These are phyloP conservation scores for Starmerella stigmatis DNA, from an alignment of 805 yeast genomes.

Conservation along the genomic window DNA sequence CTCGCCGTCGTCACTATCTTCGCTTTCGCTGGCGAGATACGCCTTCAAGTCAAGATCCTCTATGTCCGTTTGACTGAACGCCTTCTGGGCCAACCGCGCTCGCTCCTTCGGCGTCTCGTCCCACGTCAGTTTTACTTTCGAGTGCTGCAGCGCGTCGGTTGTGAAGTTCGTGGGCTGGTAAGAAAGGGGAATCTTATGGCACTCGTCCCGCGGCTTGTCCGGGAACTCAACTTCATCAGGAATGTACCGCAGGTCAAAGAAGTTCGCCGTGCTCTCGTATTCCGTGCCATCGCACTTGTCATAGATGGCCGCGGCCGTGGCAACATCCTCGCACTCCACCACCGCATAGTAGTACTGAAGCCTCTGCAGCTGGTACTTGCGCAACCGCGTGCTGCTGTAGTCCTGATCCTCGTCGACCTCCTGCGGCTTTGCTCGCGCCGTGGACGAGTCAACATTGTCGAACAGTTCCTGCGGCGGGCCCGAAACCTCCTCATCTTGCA, in stretches of 20 bases:
- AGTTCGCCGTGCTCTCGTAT: constrained; percentile 88
- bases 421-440: constrained; percentile 24
- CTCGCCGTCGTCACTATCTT: constrained; percentile 19
- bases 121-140: constrained; percentile 95
- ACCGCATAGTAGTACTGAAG: constrained; percentile 89
- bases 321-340: constrained; percentile 64
- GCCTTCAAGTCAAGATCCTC: constrained; percentile 64
- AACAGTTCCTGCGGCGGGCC: constrained; percentile 90
- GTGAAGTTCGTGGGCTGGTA: constrained; percentile 76
- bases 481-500: constrained; percentile 78
- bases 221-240: constrained; percentile 90
- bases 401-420: constrained; percentile 63
- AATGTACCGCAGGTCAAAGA: constrained; percentile 82
- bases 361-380: constrained; percentile 87
- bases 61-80: constrained; percentile 67
- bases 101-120: constrained; percentile 96
- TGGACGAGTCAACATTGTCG: constrained; percentile 32
- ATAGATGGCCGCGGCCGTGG: constrained; percentile 65
- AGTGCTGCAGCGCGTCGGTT: constrained; percentile 92
- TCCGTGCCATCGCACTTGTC: constrained; percentile 89
- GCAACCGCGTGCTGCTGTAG: constrained; percentile 69
- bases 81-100: constrained; percentile 58
- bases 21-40: constrained; percentile 35
- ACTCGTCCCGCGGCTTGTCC: constrained; percentile 61
- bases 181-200: constrained; percentile 59